These are phyloP conservation scores for Cytidiella melzeri DNA, from an alignment of 768 basidiomycete species.

Conservation along the genomic window DNA sequence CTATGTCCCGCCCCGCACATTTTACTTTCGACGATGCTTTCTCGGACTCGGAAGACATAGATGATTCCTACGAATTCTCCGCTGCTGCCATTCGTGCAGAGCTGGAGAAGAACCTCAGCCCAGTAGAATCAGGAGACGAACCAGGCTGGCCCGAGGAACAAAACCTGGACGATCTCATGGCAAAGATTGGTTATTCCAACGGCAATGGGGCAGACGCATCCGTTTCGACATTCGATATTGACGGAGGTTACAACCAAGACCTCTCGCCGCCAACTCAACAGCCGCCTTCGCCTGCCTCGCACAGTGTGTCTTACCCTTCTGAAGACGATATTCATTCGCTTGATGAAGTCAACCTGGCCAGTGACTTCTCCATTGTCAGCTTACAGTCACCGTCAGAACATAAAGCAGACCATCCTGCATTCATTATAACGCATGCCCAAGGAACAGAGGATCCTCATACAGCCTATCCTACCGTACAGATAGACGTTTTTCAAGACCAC, in stretches of 20 bases:
- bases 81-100: slow-evolving; percentile 58
- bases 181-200: slow-evolving; percentile 29
- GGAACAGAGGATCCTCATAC: slow-evolving; percentile 6
- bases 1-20: neutral
- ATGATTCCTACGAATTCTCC: slow-evolving; percentile 47
- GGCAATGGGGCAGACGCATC: slow-evolving; percentile 34
- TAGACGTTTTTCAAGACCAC: slow-evolving; percentile 12
- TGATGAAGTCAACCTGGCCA: slow-evolving; percentile 20
- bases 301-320: slow-evolving; percentile 14
- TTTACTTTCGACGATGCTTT: slow-evolving; percentile 57
- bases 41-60: slow-evolving; percentile 48
- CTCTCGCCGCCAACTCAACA: slow-evolving; percentile 19
- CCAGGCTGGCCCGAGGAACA: slow-evolving; percentile 28
- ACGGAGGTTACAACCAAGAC: slow-evolving; percentile 25
- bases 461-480: slow-evolving; percentile 16
- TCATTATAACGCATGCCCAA: neutral
- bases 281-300: slow-evolving; percentile 11
- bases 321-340: slow-evolving; percentile 20
- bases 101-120: slow-evolving; percentile 43
- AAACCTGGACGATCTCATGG: slow-evolving; percentile 23
- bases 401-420: slow-evolving; percentile 4
- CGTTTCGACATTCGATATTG: slow-evolving; percentile 55
- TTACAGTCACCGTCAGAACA: slow-evolving; percentile 12
- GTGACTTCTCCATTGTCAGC: slow-evolving; percentile 16
- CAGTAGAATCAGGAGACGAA: slow-evolving; percentile 17